Base-by-base conservation (phyloP, 257 asterid species). In the Craterostigma plantagineum region DNA sequence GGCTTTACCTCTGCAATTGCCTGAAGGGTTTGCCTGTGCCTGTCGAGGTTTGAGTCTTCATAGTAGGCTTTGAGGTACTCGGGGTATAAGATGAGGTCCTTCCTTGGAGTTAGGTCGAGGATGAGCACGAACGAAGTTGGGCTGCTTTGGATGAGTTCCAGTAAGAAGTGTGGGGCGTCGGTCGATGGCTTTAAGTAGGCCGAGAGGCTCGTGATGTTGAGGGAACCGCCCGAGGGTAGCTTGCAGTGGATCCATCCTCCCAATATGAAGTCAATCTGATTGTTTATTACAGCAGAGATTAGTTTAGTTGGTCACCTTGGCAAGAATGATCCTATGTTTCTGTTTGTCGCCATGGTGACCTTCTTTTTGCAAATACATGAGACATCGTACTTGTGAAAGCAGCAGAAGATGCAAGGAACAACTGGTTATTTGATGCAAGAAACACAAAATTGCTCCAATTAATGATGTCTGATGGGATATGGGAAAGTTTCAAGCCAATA, bases 241-340 rank as follows among this genome's bases (percentile, higher is more conserved):
- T 62, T 51, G 75, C 93, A 71, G 61, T 82, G 81, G 44, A 76
- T 55, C 98, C 98, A 87, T 54, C 70, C 63, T 52, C 91, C 95
- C 50, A 82, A 38, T 40, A 79, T 27, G 63, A 82, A 68, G 61
- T 87, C 93, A 55, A 87, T 65, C 97, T 87, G 90, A 55, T n/a
- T 6, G 33, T 49, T 63, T 49, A 23, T 41, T 42, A 9, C 11
- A 14, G 8, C 10, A 4, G 1, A 7, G 23, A 0, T 3, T 14
- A 14, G 4, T 5, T 16, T 44, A 18, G 30, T 14, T 4, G 7
- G 4, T 3, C 16, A 3, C 14, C n/a, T n/a, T n/a, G n/a, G n/a
- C n/a, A n/a, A n/a, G n/a, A n/a, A n/a, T n/a, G n/a, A n/a, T n/a
- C n/a, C n/a, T n/a, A n/a, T n/a, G n/a, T n/a, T n/a, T n/a, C n/a